phyloP scores from a whole-genome alignment of 306 rosid genomes.

The Quillaja saponaria region DNA sequence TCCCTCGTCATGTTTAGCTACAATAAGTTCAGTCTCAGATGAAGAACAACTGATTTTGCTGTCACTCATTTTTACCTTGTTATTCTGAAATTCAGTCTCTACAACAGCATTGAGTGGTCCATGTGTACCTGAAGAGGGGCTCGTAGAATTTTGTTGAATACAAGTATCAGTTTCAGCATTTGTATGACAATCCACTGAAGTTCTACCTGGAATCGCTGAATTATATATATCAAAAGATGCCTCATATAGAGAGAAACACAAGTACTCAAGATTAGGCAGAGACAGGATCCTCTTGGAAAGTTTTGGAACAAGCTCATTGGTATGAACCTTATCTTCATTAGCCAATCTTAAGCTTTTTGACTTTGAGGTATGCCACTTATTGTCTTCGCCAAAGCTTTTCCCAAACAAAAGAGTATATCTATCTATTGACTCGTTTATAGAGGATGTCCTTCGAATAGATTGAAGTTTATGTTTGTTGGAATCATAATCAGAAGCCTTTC shows the following conservation, averaged over 20 bases:
- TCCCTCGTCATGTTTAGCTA: slow-evolving; percentile 28
- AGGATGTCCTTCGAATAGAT: slow-evolving; percentile 52
- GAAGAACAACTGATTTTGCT: slow-evolving; percentile 22
- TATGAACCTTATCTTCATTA: slow-evolving; percentile 51
- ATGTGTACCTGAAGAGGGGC: slow-evolving; percentile 26
- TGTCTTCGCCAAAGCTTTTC: slow-evolving; percentile 43
- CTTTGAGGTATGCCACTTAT: slow-evolving; percentile 49
- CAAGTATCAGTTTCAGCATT: slow-evolving; percentile 27
- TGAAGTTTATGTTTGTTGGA: slow-evolving; percentile 31
- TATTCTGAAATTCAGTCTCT: slow-evolving; percentile 39
- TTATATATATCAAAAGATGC: slow-evolving; percentile 46
- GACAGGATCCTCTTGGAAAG: slow-evolving; percentile 70
- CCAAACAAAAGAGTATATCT: slow-evolving; percentile 72
- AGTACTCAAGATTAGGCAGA: slow-evolving; percentile 63
- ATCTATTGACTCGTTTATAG: slow-evolving; percentile 61
- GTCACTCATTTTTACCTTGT: slow-evolving; percentile 30
- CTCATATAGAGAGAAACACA: slow-evolving; percentile 61
- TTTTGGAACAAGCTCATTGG: slow-evolving; percentile 39
- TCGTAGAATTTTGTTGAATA: slow-evolving; percentile 38
- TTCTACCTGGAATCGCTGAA: slow-evolving; percentile 37
- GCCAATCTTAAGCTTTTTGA: slow-evolving; percentile 63
- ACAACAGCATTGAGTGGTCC: slow-evolving; percentile 30
- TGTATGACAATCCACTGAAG: slow-evolving; percentile 13
- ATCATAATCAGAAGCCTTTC: slow-evolving; percentile 38
- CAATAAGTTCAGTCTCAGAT: slow-evolving; percentile 18